A percentile compares a stretch with the other conserved stretches of the same genome.
These are phyloP conservation scores for Mycena galericulata DNA, from an alignment of 768 basidiomycete genomes.

Conservation along the genomic window DNA sequence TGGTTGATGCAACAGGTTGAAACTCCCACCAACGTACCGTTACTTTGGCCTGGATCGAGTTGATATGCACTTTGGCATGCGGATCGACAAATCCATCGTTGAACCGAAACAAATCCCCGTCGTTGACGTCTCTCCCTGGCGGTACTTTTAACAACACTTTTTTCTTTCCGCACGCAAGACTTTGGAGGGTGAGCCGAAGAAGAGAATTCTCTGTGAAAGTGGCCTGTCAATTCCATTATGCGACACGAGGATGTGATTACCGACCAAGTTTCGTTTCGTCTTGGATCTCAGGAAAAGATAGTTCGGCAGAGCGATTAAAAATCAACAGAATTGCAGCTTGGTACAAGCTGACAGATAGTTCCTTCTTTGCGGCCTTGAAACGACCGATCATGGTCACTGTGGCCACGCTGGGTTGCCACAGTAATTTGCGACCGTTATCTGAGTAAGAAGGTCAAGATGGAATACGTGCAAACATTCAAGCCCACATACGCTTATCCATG, in stretches of 20 bases:
- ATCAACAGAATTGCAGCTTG: slow-evolving; percentile 89
- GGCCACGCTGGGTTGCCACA: slow-evolving; percentile 90
- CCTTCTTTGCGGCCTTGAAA: slow-evolving; percentile 81
- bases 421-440: slow-evolving; percentile 52
- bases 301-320: slow-evolving; percentile 78
- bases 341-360: slow-evolving; percentile 90
- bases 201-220: slow-evolving; percentile 70
- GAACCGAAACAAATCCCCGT: slow-evolving; percentile 82
- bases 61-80: slow-evolving; percentile 87
- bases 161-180: slow-evolving; percentile 91
- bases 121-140: slow-evolving; percentile 78
- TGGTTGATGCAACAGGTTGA: not conserved
- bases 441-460: not conserved
- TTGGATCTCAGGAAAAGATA: slow-evolving; percentile 76
- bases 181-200: slow-evolving; percentile 88
- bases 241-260: slow-evolving; percentile 41
- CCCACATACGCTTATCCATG: slow-evolving; percentile 76
- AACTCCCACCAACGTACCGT: slow-evolving; percentile 63
- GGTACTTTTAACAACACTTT: slow-evolving; percentile 89
- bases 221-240: not conserved
- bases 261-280: slow-evolving; percentile 79
- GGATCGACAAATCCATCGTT: slow-evolving; percentile 88
- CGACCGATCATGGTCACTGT: slow-evolving; percentile 80
- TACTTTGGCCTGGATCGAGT: slow-evolving; percentile 95
- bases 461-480: not conserved